Evolutionary conservation across 352 stramenopile species (phyloP), one percentile per base, ranked within the genome.

Genomic region (Phytophthora constricta): DNA sequence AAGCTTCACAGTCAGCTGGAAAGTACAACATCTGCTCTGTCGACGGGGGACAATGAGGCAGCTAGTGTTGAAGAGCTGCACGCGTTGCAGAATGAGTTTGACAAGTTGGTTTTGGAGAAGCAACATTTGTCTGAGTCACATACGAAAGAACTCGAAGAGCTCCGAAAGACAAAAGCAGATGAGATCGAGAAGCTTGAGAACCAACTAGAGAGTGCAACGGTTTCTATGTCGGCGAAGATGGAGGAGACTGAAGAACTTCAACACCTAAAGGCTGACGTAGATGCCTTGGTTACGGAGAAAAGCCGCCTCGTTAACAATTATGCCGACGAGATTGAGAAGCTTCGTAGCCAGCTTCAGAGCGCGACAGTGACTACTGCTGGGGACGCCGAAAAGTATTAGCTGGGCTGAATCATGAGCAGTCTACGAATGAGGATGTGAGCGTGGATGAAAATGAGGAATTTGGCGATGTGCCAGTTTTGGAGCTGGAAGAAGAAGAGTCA

Each of bases 191-290:
- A 46, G 31, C 52, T 72, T 60, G 52, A 23, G 20, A 16, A 34
- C 1, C 62, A 63, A 23, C 22, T 67, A 10, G 26, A 63, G 28
- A 53, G n/a, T 10, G n/a, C 55, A 5, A 41, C 53, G 34, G 13
- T 8, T 60, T 45, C 42, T 53, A 17, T 61, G 13, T 45, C 45
- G 27, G n/a, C 26, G 22, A 55, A 59, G 7, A 50, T 14, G 4
- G n/a, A 45, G 42, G 58, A 69, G 5, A 63, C 65, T 65, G 59
- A 53, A 22, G 68, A 80, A 56, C 49, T 84, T 7, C 55, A 76
- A 10, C 43, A 62, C 5, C 22, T 72, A 25, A 50, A 60, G n/a
- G 61, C 66, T 11, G 64, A 78, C 22, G 41, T 85, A 4, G 56
- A 62, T 25, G 22, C 34, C 4, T 58, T 74, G 43, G 65, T 57